Conservation (phyloP, 2,329 filamentous ascomycete species). For the Myotisia sp. region DNA sequence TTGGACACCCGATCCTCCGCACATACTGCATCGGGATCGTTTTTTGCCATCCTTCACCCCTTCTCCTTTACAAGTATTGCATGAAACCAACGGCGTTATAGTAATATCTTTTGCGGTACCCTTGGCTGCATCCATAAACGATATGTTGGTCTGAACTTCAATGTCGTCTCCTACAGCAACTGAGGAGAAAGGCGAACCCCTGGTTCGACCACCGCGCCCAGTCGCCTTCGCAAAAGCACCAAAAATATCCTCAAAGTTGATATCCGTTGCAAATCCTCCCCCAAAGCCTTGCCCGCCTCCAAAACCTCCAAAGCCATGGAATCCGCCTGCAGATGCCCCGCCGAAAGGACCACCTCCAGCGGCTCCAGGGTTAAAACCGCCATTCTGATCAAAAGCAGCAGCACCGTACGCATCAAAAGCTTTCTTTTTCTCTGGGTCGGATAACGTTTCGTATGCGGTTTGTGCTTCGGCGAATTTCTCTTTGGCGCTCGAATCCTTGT, state of each 20-base stretch:
- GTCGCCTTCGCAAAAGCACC: conserved; percentile 60
- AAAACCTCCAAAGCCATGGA: conserved; percentile 42
- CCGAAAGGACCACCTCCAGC: conserved; percentile 42
- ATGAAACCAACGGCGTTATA: conserved; percentile 67
- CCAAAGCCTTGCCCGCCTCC: conserved; percentile 40
- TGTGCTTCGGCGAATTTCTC: conserved; percentile 91
- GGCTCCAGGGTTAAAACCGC: conserved; percentile 64
- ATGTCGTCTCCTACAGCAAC: conserved; percentile 90
- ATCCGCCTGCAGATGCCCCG: conserved; percentile 44
- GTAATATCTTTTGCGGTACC: conserved; percentile 77
- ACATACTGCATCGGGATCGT: conserved; percentile 58
- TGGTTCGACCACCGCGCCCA: conserved; percentile 38
- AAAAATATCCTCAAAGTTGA: conserved; percentile 95
- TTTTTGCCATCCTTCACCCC: conserved; percentile 72
- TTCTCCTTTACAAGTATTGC: conserved; percentile 67
- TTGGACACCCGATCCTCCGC: conserved; percentile 71
- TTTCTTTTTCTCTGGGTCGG: conserved; percentile 82
- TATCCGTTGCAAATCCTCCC: conserved; percentile 59
- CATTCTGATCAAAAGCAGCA: conserved; percentile 52
- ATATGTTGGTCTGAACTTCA: conserved; percentile 82
- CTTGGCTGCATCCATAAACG: conserved; percentile 91
- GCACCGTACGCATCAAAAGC: conserved; percentile 84
- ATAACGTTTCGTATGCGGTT: conserved; percentile 82
- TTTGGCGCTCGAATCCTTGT: conserved; percentile 86
- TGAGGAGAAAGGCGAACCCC: conserved; percentile 47